Evolutionary conservation across 345 rosid genomes (phyloP).

Genomic region (Sisymbrium altissimum): DNA sequence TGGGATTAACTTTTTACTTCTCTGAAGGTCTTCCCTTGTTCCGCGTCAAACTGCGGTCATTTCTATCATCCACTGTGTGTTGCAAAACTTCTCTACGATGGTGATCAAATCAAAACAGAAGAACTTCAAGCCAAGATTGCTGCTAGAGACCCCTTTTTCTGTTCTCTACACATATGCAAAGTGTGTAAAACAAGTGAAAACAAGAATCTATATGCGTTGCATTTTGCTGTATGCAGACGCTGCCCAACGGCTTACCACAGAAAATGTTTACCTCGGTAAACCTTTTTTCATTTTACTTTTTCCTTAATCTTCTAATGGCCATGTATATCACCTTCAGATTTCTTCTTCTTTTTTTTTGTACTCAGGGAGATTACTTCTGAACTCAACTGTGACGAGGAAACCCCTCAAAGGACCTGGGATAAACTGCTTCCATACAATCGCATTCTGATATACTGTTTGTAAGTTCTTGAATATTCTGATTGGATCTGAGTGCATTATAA

Average conservation of each 20-base stretch:
- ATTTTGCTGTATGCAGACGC: constrained; percentile 71
- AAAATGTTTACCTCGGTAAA: constrained; percentile 66
- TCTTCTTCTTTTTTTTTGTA: neutral
- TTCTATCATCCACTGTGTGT: constrained; percentile 72
- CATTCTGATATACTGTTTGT: constrained; percentile 70
- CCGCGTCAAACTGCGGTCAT: constrained; percentile 62
- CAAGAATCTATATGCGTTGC: constrained; percentile 38
- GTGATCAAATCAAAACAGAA: constrained; percentile 39
- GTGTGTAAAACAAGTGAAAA: constrained; percentile 51
- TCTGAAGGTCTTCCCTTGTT: constrained; percentile 62
- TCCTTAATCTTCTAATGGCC: constrained; percentile 1
- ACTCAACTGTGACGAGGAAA: constrained; percentile 28
- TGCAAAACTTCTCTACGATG: constrained; percentile 45
- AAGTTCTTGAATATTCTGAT: constrained; percentile 26
- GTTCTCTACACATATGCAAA: constrained; percentile 63
- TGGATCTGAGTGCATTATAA: neutral
- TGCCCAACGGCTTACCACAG: constrained; percentile 74
- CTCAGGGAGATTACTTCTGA: constrained; percentile 43
- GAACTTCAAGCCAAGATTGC: constrained; percentile 38
- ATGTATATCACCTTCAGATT: constrained; percentile 1
- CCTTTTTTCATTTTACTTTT: neutral
- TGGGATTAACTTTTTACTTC: neutral
- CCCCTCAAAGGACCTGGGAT: constrained; percentile 58
- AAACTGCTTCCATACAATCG: constrained; percentile 45
- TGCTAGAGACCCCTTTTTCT: constrained; percentile 54